A percentile compares a stretch with the other conserved stretches of the same genome.
Evolutionary conservation across 1,284 basidiomycete species (phyloP).

Genomic region (Heterobasidion annosum): DNA sequence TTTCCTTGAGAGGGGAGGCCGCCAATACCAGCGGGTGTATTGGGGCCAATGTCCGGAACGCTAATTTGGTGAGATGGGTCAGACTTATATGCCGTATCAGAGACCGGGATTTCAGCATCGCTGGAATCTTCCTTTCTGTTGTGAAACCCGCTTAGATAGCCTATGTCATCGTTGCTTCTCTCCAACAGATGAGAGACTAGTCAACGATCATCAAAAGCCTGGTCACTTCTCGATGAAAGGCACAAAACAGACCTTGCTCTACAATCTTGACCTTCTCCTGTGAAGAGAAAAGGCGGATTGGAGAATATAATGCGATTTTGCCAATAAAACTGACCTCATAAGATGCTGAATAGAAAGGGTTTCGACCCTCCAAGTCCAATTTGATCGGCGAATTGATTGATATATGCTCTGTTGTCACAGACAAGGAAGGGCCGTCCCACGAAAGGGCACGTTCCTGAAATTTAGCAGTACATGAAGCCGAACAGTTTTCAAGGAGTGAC

Average conservation of each 20-base stretch:
- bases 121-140: no score
- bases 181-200: background rate
- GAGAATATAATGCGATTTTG: background rate
- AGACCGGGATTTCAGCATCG: no score
- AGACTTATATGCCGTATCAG: no score
- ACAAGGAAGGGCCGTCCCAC: background rate
- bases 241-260: background rate
- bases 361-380: background rate
- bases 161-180: background rate
- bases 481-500: background rate
- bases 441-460: background rate
- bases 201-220: background rate
- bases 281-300: background rate
- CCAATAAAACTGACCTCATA: background rate
- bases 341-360: background rate
- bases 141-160: no score
- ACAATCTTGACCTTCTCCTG: conserved; percentile 5
- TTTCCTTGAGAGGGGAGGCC: no score
- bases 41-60: no score
- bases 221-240: background rate
- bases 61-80: no score
- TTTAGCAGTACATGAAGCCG: background rate
- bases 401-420: background rate
- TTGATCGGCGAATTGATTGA: background rate
- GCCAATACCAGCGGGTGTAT: no score